These are phyloP conservation scores for Sicyos baderoa DNA, from an alignment of 306 rosid species.

Conservation along the genomic window DNA sequence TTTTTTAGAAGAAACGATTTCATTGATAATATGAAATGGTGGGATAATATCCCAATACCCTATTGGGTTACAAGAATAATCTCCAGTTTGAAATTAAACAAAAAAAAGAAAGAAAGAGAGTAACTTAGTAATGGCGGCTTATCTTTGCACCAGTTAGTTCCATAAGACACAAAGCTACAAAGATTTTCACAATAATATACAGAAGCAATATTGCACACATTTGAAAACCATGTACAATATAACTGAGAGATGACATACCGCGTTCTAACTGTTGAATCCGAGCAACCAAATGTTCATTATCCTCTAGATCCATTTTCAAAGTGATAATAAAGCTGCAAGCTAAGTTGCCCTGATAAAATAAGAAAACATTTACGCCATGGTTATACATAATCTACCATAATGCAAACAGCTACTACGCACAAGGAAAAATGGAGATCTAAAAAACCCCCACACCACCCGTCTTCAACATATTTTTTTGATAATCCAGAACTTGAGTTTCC, in stretches of 20 bases:
- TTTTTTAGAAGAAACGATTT: too few relatives aligned
- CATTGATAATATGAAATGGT: too few relatives aligned
- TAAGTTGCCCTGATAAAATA: not conserved
- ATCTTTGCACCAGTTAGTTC: too few relatives aligned
- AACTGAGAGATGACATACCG: slow-evolving; percentile 35
- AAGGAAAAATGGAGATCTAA: not conserved
- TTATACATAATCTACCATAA: not conserved
- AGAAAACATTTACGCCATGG: not conserved
- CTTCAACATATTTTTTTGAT: too few relatives aligned
- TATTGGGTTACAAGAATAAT: too few relatives aligned
- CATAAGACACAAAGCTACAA: not conserved
- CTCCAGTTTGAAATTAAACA: too few relatives aligned
- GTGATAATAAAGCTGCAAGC: slow-evolving; percentile 1
- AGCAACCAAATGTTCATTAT: slow-evolving; percentile 36
- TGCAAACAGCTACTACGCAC: not conserved
- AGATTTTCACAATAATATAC: not conserved
- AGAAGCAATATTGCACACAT: not conserved
- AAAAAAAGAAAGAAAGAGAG: too few relatives aligned
- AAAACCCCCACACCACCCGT: not conserved
- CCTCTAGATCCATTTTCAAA: slow-evolving; percentile 26
- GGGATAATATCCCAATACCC: too few relatives aligned
- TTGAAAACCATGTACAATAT: slow-evolving; percentile 10
- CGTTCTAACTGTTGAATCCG: slow-evolving; percentile 68
- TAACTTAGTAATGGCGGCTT: too few relatives aligned
- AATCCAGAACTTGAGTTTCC: too few relatives aligned